Percentiles rank a stretch among this genome's conserved stretches.
These are phyloP conservation scores for Sugiyamaella chiloensis DNA, from an alignment of 805 yeast genomes.

Conservation along the genomic window DNA sequence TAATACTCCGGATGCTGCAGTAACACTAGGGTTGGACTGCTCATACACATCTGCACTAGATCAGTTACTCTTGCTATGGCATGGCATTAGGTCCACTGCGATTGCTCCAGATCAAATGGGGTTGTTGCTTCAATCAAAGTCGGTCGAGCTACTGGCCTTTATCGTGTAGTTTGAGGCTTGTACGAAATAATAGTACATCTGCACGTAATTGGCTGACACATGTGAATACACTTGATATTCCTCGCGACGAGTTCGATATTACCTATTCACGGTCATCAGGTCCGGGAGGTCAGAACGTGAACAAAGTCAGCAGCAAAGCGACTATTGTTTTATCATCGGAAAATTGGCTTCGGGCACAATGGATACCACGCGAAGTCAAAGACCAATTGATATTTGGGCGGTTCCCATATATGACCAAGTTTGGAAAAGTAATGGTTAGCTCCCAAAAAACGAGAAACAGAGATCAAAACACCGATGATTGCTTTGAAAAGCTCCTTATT, in stretches of 20 bases:
- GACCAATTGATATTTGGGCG: conserved; percentile 37
- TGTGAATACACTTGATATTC: conserved; percentile 39
- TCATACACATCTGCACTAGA: no score
- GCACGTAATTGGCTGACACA: conserved; percentile 42
- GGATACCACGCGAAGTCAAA: conserved; percentile 59
- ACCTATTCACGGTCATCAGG: conserved; percentile 65
- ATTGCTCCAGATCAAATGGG: no score
- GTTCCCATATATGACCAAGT: conserved; percentile 54
- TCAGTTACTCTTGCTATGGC: no score
- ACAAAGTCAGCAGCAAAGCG: conserved; percentile 64
- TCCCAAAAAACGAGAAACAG: conserved; percentile 60
- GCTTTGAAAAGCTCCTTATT: conserved; percentile 55
- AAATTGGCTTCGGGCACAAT: conserved; percentile 45
- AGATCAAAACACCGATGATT: conserved; percentile 52
- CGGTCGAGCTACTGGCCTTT: no score
- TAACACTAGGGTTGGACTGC: no score
- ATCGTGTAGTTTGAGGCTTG: no score
- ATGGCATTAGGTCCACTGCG: no score
- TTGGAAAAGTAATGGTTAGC: conserved; percentile 55
- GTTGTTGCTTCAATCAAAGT: no score
- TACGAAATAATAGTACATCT: no score
- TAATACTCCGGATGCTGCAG: no score
- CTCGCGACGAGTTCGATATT: conserved; percentile 43
- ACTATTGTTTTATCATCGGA: conserved; percentile 48
- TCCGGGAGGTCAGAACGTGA: conserved; percentile 87